Percentiles rank a stretch among this genome's conserved stretches.
Conservation (phyloP, 2,329 filamentous ascomycete genomes). For the Dothiorella sarmentorum region DNA sequence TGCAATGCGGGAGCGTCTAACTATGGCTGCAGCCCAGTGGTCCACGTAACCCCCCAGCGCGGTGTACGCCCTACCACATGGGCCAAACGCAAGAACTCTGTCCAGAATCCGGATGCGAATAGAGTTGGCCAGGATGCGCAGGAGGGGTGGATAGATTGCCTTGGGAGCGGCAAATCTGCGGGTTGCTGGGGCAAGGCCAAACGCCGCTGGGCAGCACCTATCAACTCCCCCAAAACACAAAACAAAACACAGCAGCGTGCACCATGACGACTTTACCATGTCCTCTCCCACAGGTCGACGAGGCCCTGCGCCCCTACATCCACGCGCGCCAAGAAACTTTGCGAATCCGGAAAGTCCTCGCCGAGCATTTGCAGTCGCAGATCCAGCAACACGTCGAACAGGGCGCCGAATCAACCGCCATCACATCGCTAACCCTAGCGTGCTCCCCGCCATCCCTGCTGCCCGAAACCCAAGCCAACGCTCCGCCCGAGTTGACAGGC, state of each 20-base stretch:
- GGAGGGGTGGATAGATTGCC: background rate
- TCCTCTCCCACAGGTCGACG: constrained; percentile 37
- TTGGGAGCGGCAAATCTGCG: background rate
- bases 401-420: constrained; percentile 16
- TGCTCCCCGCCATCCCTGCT: constrained; percentile 28
- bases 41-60: background rate
- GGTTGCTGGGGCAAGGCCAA: background rate
- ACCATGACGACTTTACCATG: constrained; percentile 24
- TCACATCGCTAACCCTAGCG: constrained; percentile 32
- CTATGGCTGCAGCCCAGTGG: background rate
- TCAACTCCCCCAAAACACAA: background rate
- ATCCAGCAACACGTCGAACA: constrained; percentile 18
- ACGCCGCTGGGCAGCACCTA: background rate
- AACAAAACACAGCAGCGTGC: background rate
- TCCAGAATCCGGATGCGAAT: background rate
- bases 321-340: constrained; percentile 35
- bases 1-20: background rate
- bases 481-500: constrained; percentile 38
- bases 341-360: constrained; percentile 34
- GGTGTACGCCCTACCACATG: background rate
- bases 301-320: constrained; percentile 35
- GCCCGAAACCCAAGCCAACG: background rate
- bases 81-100: background rate
- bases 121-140: background rate
- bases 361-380: constrained; percentile 31